Evolutionary conservation across 495 filamentous ascomycete genomes (phyloP).

Genomic region (Pyrenula massariospora): DNA sequence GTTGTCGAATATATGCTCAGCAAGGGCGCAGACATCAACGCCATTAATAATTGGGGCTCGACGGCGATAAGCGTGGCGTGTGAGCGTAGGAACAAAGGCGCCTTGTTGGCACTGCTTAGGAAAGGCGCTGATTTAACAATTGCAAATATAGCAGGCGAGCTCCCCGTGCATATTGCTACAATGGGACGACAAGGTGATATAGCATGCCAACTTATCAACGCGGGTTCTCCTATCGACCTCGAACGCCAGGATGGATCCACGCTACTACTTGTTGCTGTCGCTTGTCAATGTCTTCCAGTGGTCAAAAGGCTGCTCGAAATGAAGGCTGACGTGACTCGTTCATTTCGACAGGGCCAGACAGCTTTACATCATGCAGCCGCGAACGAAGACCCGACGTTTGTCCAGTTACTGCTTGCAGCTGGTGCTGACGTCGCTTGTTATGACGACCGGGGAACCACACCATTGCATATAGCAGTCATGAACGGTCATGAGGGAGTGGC

Average conservation of each 20-base stretch:
- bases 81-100: constrained; percentile 5
- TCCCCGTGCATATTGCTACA: constrained; percentile 29
- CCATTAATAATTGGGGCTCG: background rate
- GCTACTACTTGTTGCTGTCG: background rate
- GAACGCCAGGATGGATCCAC: background rate
- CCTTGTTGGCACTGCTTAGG: constrained; percentile 27
- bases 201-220: constrained; percentile 23
- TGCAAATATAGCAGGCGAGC: constrained; percentile 12
- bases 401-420: background rate
- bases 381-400: background rate
- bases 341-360: background rate
- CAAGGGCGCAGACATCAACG: constrained; percentile 1
- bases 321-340: background rate
- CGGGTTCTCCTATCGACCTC: constrained; percentile 19
- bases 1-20: background rate
- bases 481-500: background rate
- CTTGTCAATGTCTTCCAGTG: background rate
- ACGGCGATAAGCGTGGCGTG: background rate
- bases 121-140: constrained; percentile 28
- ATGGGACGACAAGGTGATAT: constrained; percentile 22
- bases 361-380: constrained; percentile 1
- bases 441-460: background rate
- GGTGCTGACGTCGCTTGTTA: background rate
- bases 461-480: background rate
- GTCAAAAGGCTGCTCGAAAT: background rate